Percentiles rank a stretch among this genome's conserved stretches.
Conservation (phyloP, 352 stramenopile species). For the Globisporangium splendens region DNA sequence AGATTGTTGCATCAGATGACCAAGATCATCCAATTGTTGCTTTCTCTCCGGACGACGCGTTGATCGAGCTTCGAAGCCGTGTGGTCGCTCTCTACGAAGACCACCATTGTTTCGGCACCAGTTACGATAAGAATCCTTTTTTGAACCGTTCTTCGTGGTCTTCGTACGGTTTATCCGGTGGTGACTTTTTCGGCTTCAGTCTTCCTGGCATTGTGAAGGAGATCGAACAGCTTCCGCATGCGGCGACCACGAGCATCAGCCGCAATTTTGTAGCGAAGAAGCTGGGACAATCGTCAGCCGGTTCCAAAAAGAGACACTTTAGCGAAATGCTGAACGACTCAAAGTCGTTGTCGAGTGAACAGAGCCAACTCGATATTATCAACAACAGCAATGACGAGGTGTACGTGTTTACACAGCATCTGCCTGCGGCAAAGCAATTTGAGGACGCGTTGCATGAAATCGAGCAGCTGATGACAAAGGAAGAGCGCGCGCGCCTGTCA, state of each 20-base stretch:
- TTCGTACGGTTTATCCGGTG: slow-evolving; percentile 68
- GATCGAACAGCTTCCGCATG: slow-evolving; percentile 72
- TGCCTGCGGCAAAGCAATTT: slow-evolving; percentile 73
- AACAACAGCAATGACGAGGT: slow-evolving; percentile 30
- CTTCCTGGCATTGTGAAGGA: slow-evolving; percentile 58
- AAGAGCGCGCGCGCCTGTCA: slow-evolving; percentile 80
- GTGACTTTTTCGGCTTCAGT: slow-evolving; percentile 84
- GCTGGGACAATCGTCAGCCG: slow-evolving; percentile 12
- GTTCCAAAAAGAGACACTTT: slow-evolving; percentile 23
- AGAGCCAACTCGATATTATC: slow-evolving; percentile 14
- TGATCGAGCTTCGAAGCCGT: slow-evolving; percentile 68
- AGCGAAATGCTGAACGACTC: slow-evolving; percentile 20
- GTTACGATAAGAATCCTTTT: slow-evolving; percentile 56
- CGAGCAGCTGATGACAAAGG: slow-evolving; percentile 71
- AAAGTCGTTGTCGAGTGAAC: neutral
- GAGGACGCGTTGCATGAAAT: slow-evolving; percentile 77
- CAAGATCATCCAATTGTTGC: slow-evolving; percentile 59
- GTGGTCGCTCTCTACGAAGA: slow-evolving; percentile 77
- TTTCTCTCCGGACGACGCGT: slow-evolving; percentile 55
- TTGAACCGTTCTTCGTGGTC: slow-evolving; percentile 75
- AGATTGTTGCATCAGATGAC: slow-evolving; percentile 77
- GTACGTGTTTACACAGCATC: slow-evolving; percentile 86
- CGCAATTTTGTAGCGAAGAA: slow-evolving; percentile 30
- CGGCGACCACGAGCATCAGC: slow-evolving; percentile 63
- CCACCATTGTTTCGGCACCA: slow-evolving; percentile 29